phyloP scores from a whole-genome alignment of 1,139 yeast genomes.

The Pichia sp. region DNA sequence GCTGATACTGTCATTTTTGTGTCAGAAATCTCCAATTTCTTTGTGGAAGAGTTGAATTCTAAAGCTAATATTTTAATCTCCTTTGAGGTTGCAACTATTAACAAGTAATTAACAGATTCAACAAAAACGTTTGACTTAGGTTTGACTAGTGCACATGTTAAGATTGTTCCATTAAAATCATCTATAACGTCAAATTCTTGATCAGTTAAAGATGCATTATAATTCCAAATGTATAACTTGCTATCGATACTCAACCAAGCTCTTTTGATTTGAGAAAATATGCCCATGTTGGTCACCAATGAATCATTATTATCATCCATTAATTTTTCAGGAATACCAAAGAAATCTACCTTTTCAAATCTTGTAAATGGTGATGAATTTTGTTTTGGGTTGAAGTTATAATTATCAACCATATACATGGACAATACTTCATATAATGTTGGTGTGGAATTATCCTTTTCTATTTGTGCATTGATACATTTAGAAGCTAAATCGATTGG shows the following conservation, averaged over 20 bases:
- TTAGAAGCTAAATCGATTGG: slow-evolving; percentile 32
- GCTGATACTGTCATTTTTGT: slow-evolving; percentile 81
- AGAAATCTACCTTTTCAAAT: slow-evolving; percentile 67
- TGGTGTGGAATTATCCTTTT: slow-evolving; percentile 32
- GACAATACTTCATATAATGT: slow-evolving; percentile 31
- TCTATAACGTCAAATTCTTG: slow-evolving; percentile 80
- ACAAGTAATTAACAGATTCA: slow-evolving; percentile 66
- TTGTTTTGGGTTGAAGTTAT: slow-evolving; percentile 31
- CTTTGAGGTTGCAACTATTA: slow-evolving; percentile 77
- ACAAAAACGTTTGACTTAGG: slow-evolving; percentile 84
- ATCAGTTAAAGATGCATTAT: slow-evolving; percentile 49
- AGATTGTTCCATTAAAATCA: slow-evolving; percentile 75
- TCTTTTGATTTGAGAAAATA: slow-evolving; percentile 77
- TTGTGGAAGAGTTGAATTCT: slow-evolving; percentile 40
- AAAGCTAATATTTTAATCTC: slow-evolving; percentile 79
- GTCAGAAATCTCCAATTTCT: slow-evolving; percentile 69
- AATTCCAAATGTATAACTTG: slow-evolving; percentile 83
- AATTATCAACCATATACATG: slow-evolving; percentile 33
- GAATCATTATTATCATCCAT: slow-evolving; percentile 57
- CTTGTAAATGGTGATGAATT: slow-evolving; percentile 52
- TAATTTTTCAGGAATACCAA: slow-evolving; percentile 79
- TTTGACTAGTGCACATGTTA: slow-evolving; percentile 70
- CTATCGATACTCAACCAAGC: slow-evolving; percentile 90
- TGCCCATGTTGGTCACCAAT: slow-evolving; percentile 68
- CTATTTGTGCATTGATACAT: slow-evolving; percentile 30